Evolutionary conservation across 371 early-diverging fungal genomes (phyloP), one percentile per base, ranked within the genome.

Genomic region (Lichtheimia corymbifera): DNA sequence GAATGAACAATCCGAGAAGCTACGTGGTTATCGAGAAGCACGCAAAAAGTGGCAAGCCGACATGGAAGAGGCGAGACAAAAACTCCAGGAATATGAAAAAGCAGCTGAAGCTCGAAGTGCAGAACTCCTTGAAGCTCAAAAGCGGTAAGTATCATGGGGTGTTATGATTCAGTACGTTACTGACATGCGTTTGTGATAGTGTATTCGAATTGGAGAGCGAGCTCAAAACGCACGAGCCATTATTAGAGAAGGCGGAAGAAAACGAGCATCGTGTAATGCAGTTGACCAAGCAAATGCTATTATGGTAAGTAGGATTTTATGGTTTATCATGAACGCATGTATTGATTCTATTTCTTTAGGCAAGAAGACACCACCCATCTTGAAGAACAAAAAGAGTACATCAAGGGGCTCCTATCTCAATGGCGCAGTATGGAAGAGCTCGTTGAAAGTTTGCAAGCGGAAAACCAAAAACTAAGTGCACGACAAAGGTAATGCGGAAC

Each of bases 191-290:
- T 12, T 43, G 14, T n/a, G 1, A 14, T 68, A 84, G 82, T 3
- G 71, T 75, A 1, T 84, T 86, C 64, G 70, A 77, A 11, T 57
- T 88, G 7, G 80, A 84, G 28, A 84, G 79, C 52, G 70, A 81
- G 44, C 69, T 85, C 11, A 74, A 72, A 47, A 79, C 79, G 0
- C 43, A 74, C 4, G 72, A 84, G 9, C 83, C 88, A 12, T 71
- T 72, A 13, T 62, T 85, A 15, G 73, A 79, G 53, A 75, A 72
- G 44, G 67, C 81, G 54, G 68, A 72, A 28, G 84, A 84, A 49
- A 81, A 81, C 24, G 84, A 88, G 47, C 76, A 82, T 56, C 76
- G 78, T 24, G 81, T 86, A 13, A 70, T 81, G 41, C 85, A 85
- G 50, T 64, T 88, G 57, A 81, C 88, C 1, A 78, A 82, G 15